Percentiles rank a stretch among this genome's conserved stretches.
These are phyloP conservation scores for Plasmodium gaboni DNA, from an alignment of 169 alveolate species.

Conservation along the genomic window DNA sequence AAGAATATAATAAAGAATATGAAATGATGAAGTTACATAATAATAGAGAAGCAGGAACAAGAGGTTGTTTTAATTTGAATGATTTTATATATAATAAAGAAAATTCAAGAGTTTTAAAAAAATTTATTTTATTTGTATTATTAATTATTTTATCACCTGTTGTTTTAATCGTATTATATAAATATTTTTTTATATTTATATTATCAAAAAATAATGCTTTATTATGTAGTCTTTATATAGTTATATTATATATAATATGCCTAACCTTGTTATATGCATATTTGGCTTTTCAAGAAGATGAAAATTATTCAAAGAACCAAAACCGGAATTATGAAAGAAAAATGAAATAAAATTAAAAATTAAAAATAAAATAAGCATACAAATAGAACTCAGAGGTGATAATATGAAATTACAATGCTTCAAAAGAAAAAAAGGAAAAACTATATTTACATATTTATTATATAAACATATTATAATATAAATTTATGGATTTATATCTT, in stretches of 20 bases:
- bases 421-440: no score
- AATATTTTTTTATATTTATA: conserved; percentile 20
- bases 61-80: conserved; percentile 22
- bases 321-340: not conserved
- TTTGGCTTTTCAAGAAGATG: conserved; percentile 44
- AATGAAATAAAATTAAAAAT: conserved; percentile 20
- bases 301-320: not conserved
- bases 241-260: conserved; percentile 12
- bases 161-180: conserved; percentile 39
- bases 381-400: no score
- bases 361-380: not conserved
- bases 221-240: conserved; percentile 37
- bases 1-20: not conserved
- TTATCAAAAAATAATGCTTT: conserved; percentile 34
- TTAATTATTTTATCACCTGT: conserved; percentile 55
- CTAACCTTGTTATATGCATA: conserved; percentile 53
- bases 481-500: no score
- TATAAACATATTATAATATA: no score
- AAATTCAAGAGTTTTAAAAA: conserved; percentile 37
- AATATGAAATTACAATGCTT: no score
- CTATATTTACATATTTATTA: no score
- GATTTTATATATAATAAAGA: conserved; percentile 46
- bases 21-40: not conserved
- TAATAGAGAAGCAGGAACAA: conserved; percentile 10
- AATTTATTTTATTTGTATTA: conserved; percentile 49